Evolutionary conservation across 805 yeast genomes (phyloP).

Genomic region (Osmozyma mogii): DNA sequence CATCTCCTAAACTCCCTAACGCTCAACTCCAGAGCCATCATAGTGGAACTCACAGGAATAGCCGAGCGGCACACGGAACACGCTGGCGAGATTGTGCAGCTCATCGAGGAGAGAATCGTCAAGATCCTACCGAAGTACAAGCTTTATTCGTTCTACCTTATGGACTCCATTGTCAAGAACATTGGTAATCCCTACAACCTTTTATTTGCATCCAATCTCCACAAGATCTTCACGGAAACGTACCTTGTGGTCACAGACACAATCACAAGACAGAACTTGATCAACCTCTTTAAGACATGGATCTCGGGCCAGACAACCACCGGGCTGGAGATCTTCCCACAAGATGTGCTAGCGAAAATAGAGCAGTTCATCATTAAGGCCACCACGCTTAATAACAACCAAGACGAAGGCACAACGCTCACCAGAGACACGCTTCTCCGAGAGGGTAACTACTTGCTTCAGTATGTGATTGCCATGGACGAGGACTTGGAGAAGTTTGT

Average conservation of each 20-base stretch:
- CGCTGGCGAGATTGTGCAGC: conserved; percentile 24
- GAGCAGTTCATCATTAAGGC: conserved; percentile 34
- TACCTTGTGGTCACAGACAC: conserved; percentile 33
- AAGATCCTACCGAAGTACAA: conserved; percentile 33
- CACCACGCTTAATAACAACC: conserved; percentile 17
- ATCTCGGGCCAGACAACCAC: conserved; percentile 23
- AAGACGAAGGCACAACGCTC: conserved; percentile 3
- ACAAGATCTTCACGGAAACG: conserved; percentile 29
- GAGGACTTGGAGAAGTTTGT: conserved; percentile 16
- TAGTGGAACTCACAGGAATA: conserved; percentile 30
- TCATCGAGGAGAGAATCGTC: conserved; percentile 28
- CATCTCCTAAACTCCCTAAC: conserved; percentile 27
- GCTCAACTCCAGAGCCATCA: conserved; percentile 29
- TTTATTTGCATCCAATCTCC: conserved; percentile 27
- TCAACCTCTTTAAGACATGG: conserved; percentile 37
- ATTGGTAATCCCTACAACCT: conserved; percentile 37
- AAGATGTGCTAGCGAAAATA: conserved; percentile 19
- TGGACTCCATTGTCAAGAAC: conserved; percentile 36
- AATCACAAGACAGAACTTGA: conserved; percentile 30
- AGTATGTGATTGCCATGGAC: conserved; percentile 25
- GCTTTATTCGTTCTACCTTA: conserved; percentile 26
- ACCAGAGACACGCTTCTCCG: conserved; percentile 25
- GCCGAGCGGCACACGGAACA: conserved; percentile 28
- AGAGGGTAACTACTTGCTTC: conserved; percentile 30
- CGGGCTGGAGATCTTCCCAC: conserved; percentile 29